Conservation (phyloP, 257 asterid genomes). For the Eustoma russellianum region DNA sequence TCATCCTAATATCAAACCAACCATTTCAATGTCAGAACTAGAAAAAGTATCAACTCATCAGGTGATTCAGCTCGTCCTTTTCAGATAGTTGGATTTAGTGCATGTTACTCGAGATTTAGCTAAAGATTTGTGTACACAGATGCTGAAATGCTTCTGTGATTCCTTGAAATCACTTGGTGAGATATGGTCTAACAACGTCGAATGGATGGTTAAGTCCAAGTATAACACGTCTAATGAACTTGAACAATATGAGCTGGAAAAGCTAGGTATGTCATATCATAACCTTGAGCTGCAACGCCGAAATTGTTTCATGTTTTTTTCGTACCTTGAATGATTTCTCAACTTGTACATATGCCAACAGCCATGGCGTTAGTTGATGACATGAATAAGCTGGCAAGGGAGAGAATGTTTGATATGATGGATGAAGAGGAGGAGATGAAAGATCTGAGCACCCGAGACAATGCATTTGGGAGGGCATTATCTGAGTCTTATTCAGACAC, state of each 20-base stretch:
- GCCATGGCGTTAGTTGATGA: constrained; percentile 67
- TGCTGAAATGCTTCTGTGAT: constrained; percentile 45
- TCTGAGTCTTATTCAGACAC: constrained; percentile 40
- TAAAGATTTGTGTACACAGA: constrained; percentile 24
- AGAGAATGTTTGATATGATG: constrained; percentile 52
- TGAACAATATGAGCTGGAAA: constrained; percentile 38
- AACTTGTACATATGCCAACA: constrained; percentile 7
- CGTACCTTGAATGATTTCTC: background rate
- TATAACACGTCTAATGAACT: constrained; percentile 27
- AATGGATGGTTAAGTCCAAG: constrained; percentile 57
- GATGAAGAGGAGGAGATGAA: constrained; percentile 54
- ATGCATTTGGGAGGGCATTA: constrained; percentile 38
- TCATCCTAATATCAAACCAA: constrained; percentile 36
- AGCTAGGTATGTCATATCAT: constrained; percentile 20
- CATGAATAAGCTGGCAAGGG: constrained; percentile 56
- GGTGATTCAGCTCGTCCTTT: constrained; percentile 26
- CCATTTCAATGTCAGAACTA: constrained; percentile 25
- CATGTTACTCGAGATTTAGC: background rate
- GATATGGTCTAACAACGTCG: constrained; percentile 49
- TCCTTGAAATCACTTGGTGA: constrained; percentile 60
- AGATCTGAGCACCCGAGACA: constrained; percentile 30
- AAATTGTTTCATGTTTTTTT: background rate
- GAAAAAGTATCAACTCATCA: constrained; percentile 42
- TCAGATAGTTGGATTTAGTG: background rate
- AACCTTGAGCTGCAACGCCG: constrained; percentile 36